Base-by-base conservation (phyloP, 2,329 filamentous ascomycete species). In the Ophiostoma himal-ulmi region DNA sequence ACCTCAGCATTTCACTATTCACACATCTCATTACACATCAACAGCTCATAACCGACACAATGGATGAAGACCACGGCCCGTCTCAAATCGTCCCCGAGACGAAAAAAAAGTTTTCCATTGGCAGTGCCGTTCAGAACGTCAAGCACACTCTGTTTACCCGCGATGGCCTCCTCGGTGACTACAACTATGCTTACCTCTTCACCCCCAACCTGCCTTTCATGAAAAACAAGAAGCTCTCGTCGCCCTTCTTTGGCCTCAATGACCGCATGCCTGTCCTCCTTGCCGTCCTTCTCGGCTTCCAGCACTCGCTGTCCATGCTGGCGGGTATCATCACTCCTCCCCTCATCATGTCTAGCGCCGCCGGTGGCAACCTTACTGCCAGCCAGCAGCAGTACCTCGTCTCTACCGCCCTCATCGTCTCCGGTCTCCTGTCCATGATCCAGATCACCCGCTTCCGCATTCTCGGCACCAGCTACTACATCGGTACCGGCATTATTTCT, bases 111-210 rank as follows among this genome's bases (percentile, higher is more conserved):
- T 65, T 54, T 26, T 78, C 77, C 20, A 68, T 81, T n/a, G 76
- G 74, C 69, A 75, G 78, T 68, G 75, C 76, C 26, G 39, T 81
- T 14, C 41, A 60, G 60, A 68, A 41, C 26, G 11, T 48, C 44
- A 66, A 69, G 60, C 70, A 66, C 71, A 80, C 81, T 6, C 83
- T 87, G 73, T 79, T 83, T 69, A 88, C 85, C 65, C 88, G 83
- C 72, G 85, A 93, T 1, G 94, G 94, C 14, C 84, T 97, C 36
- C 79, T 97, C 70, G 94, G 94, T 73, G 84, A 88, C 75, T 97
- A 97, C 79, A 91, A 97, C 83, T 97, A 97, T 84, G 91, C 79
- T 48, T 95, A 93, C 76, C 88, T 97, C 57, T 96, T 97, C 83
- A 88, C 82, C 30, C 91, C 88, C 1, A 93, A 91, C 74, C 80